phyloP scores from a whole-genome alignment of 495 filamentous ascomycete genomes.

The Penicillium canescens region DNA sequence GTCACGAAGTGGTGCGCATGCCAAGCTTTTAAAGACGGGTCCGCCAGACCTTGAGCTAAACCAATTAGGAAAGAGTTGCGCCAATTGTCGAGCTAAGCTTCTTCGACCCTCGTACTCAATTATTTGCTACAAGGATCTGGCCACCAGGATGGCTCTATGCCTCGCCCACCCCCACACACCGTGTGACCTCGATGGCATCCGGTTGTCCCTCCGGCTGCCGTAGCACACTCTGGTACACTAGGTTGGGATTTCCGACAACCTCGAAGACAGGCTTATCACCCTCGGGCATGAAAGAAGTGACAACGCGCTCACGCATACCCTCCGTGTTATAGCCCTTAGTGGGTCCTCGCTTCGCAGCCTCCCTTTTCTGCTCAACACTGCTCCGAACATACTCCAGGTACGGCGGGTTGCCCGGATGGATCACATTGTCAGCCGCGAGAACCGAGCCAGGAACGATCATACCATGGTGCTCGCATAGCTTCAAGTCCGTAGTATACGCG shows the following conservation, averaged over 20 bases:
- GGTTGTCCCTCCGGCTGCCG: slow-evolving; percentile 61
- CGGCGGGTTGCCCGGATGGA: slow-evolving; percentile 70
- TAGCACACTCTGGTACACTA: slow-evolving; percentile 67
- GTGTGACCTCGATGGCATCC: slow-evolving; percentile 74
- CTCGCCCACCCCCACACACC: slow-evolving; percentile 55
- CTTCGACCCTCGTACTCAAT: too few species aligned
- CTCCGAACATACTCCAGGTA: slow-evolving; percentile 57
- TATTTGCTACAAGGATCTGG: too few species aligned
- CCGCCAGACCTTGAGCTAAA: too few species aligned
- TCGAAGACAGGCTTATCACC: slow-evolving; percentile 44
- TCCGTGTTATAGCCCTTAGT: slow-evolving; percentile 24
- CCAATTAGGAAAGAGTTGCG: too few species aligned
- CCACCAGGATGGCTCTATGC: too few species aligned
- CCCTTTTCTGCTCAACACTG: slow-evolving; percentile 35
- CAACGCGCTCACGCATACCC: slow-evolving; percentile 31
- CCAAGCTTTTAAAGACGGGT: too few species aligned
- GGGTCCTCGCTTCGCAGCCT: slow-evolving; percentile 34
- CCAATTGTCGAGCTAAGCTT: too few species aligned
- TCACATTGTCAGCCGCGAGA: slow-evolving; percentile 73
- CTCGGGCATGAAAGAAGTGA: slow-evolving; percentile 30
- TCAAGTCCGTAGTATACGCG: slow-evolving; percentile 67
- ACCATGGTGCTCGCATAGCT: slow-evolving; percentile 67
- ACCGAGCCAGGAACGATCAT: slow-evolving; percentile 62
- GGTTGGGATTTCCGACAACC: slow-evolving; percentile 65
- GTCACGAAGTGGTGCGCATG: too few species aligned